phyloP scores from a whole-genome alignment of 1,284 basidiomycete genomes.

The Puccinia hordei region DNA sequence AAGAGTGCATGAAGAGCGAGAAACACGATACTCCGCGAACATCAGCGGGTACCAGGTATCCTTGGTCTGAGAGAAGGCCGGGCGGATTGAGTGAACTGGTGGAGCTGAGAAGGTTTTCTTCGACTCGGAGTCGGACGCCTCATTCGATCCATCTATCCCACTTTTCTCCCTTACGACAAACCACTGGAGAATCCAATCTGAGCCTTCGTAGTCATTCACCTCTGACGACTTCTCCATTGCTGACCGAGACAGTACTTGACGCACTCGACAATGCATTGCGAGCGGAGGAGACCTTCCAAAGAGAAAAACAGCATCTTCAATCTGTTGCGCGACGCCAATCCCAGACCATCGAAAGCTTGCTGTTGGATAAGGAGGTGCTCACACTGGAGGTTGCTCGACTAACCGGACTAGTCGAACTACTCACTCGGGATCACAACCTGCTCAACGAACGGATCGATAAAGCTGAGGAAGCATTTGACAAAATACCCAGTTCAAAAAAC shows the following conservation, averaged over 20 bases:
- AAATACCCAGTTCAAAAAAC: neutral
- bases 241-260: slow-evolving; percentile 24
- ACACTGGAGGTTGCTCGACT: slow-evolving; percentile 25
- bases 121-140: neutral
- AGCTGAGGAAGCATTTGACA: slow-evolving; percentile 8
- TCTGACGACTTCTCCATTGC: neutral
- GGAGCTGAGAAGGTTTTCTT: neutral
- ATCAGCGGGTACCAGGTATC: neutral
- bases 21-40: neutral
- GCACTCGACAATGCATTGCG: slow-evolving; percentile 23
- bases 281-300: slow-evolving; percentile 28
- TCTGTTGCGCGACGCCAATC: slow-evolving; percentile 30
- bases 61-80: neutral
- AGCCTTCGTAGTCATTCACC: neutral
- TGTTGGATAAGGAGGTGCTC: slow-evolving; percentile 38
- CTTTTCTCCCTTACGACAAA: neutral
- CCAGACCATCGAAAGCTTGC: slow-evolving; percentile 24
- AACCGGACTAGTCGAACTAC: slow-evolving; percentile 31
- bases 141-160: slow-evolving; percentile 23
- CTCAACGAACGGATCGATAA: slow-evolving; percentile 27
- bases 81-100: neutral
- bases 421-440: slow-evolving; percentile 24
- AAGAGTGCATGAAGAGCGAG: neutral
- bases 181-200: neutral
- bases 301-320: slow-evolving; percentile 39